phyloP scores from a whole-genome alignment of 805 yeast species.

The Peterozyma toletana region DNA sequence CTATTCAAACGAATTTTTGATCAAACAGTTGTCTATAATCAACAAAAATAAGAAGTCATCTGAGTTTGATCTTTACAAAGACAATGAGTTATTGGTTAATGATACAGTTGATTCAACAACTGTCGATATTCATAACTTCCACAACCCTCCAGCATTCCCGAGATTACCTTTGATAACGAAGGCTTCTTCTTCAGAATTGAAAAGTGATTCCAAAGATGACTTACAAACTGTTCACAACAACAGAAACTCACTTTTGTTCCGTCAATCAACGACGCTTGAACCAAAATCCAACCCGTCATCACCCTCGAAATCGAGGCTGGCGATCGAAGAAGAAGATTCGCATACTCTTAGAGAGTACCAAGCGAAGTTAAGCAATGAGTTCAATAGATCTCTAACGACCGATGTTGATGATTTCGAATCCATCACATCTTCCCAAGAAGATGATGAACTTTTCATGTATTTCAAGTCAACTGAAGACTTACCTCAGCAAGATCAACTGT shows the following conservation, averaged over 20 bases:
- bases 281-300: too few species aligned
- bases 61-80: background rate
- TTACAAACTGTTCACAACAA: too few species aligned
- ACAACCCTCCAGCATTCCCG: background rate
- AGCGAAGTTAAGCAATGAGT: too few species aligned
- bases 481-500: background rate
- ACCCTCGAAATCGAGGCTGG: too few species aligned
- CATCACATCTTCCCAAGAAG: constrained; percentile 8
- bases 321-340: too few species aligned
- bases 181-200: background rate
- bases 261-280: too few species aligned
- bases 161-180: background rate
- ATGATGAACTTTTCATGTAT: constrained; percentile 5
- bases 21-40: constrained; percentile 20
- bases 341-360: too few species aligned
- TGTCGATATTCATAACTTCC: constrained; percentile 8
- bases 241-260: too few species aligned
- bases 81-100: background rate
- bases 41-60: constrained; percentile 10
- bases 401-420: too few species aligned
- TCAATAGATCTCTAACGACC: too few species aligned
- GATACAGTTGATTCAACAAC: background rate
- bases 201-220: constrained; percentile 9
- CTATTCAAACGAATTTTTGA: constrained; percentile 32
- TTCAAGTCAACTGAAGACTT: background rate